These are phyloP conservation scores for Papiliotrema nemorosa DNA, from an alignment of 1,284 basidiomycete species.

Conservation along the genomic window DNA sequence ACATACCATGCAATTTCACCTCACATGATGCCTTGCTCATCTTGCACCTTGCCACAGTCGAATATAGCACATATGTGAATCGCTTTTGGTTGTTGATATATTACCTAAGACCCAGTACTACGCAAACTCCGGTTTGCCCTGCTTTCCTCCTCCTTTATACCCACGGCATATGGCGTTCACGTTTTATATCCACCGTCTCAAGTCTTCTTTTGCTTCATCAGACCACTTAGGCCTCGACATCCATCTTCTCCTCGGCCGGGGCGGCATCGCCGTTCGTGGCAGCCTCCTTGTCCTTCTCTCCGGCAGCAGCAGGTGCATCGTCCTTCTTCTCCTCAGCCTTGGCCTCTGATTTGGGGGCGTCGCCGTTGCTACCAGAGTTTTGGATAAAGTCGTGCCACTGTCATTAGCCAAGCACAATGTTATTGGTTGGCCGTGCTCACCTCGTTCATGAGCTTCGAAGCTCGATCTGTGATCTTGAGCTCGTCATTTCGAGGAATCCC, in stretches of 20 bases:
- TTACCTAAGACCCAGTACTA: too few relatives aligned
- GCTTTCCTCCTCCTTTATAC: too few relatives aligned
- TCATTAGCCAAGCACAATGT: not conserved
- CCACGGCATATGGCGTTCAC: too few relatives aligned
- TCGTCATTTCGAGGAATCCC: conserved; percentile 77
- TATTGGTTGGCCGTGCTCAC: conserved; percentile 17
- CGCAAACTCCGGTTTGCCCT: too few relatives aligned
- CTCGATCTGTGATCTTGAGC: conserved; percentile 77
- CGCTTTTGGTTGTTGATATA: too few relatives aligned
- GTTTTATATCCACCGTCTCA: too few relatives aligned
- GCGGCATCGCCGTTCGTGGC: not conserved
- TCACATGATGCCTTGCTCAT: too few relatives aligned
- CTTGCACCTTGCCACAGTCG: too few relatives aligned
- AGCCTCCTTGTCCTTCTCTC: conserved; percentile 13
- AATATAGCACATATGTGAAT: too few relatives aligned
- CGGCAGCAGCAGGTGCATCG: conserved; percentile 5
- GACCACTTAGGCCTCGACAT: conserved; percentile 15
- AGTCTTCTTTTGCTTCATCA: too few relatives aligned
- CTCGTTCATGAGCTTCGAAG: conserved; percentile 51
- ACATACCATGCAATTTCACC: too few relatives aligned
- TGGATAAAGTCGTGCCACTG: conserved; percentile 30
- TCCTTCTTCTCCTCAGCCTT: conserved; percentile 3
- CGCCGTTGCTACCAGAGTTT: conserved; percentile 14
- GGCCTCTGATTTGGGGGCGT: conserved; percentile 2
- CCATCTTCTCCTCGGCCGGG: conserved; percentile 12